These are phyloP conservation scores for Diddensiella santjacobensis DNA, from an alignment of 805 yeast species.

Conservation along the genomic window DNA sequence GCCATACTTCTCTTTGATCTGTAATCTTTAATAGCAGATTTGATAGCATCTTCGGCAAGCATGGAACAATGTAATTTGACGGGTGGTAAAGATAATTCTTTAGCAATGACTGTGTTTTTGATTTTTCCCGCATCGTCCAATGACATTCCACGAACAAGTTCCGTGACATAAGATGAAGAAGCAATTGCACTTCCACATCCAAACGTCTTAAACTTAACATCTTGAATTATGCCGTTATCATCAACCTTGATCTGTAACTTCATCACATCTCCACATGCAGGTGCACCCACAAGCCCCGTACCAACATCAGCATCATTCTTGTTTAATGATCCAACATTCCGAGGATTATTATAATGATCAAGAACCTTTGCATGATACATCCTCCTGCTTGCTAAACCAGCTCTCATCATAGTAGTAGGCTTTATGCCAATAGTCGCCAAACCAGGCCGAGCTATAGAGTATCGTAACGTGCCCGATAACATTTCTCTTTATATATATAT, in stretches of 20 bases:
- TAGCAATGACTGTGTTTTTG: slow-evolving; percentile 91
- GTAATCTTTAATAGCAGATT: slow-evolving; percentile 95
- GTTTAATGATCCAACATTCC: slow-evolving; percentile 93
- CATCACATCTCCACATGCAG: slow-evolving; percentile 99
- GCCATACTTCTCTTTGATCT: slow-evolving; percentile 65
- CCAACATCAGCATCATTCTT: slow-evolving; percentile 76
- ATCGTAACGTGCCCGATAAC: not conserved
- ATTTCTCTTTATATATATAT: not conserved
- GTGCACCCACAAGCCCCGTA: slow-evolving; percentile 97
- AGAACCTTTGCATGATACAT: slow-evolving; percentile 88
- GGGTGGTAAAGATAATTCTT: slow-evolving; percentile 92
- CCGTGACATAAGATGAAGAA: slow-evolving; percentile 90
- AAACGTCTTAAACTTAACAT: slow-evolving; percentile 96
- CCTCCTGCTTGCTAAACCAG: slow-evolving; percentile 14
- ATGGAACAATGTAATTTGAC: slow-evolving; percentile 96
- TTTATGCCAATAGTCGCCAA: not conserved
- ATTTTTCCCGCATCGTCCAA: slow-evolving; percentile 89
- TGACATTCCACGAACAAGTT: slow-evolving; percentile 89
- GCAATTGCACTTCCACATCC: slow-evolving; percentile 99
- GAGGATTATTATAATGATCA: slow-evolving; percentile 94
- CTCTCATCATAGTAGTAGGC: too few species aligned
- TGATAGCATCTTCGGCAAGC: slow-evolving; percentile 98
- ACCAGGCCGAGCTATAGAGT: not conserved
- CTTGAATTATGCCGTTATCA: slow-evolving; percentile 83
- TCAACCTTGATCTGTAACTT: slow-evolving; percentile 94